These are phyloP conservation scores for Sanghuangporus sanghuang DNA, from an alignment of 1,284 basidiomycete species.

Conservation along the genomic window DNA sequence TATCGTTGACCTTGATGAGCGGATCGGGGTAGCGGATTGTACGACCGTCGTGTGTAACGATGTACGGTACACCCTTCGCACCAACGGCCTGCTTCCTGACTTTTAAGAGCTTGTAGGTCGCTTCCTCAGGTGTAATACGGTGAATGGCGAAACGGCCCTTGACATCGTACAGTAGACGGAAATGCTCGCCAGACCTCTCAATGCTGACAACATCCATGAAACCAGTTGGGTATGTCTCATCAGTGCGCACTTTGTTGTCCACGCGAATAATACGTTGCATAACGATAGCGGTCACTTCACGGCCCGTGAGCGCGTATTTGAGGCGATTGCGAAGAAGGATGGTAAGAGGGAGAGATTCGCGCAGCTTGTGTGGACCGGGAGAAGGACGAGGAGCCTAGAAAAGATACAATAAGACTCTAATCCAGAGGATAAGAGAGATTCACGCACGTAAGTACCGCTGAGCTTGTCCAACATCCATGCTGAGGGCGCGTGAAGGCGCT, in stretches of 20 bases:
- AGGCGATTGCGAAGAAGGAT: slow-evolving; percentile 99
- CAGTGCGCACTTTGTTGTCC: slow-evolving; percentile 98
- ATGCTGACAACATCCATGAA: slow-evolving; percentile 98
- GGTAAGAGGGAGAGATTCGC: slow-evolving; percentile 91
- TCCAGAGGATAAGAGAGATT: slow-evolving; percentile 8
- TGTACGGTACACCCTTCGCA: slow-evolving; percentile 90
- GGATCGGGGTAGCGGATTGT: slow-evolving; percentile 99
- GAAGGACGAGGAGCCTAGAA: slow-evolving; percentile 89
- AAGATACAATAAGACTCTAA: slow-evolving; percentile 8
- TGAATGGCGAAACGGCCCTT: slow-evolving; percentile 99
- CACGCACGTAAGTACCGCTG: slow-evolving; percentile 91
- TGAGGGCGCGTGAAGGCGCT: slow-evolving; percentile 95
- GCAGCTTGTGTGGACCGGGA: slow-evolving; percentile 98
- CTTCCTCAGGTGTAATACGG: slow-evolving; percentile 98
- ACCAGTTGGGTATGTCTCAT: slow-evolving; percentile 94
- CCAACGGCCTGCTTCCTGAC: slow-evolving; percentile 92
- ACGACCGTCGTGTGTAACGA: slow-evolving; percentile 99
- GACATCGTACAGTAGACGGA: slow-evolving; percentile 98
- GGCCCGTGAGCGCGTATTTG: slow-evolving; percentile 97
- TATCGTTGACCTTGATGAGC: slow-evolving; percentile 94
- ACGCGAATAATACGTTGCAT: slow-evolving; percentile 98
- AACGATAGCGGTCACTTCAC: slow-evolving; percentile 94
- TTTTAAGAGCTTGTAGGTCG: slow-evolving; percentile 97
- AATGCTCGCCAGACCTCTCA: slow-evolving; percentile 98
- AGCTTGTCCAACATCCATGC: slow-evolving; percentile 99